phyloP scores from a whole-genome alignment of 306 rosid species.

The Prunus kanzakura region DNA sequence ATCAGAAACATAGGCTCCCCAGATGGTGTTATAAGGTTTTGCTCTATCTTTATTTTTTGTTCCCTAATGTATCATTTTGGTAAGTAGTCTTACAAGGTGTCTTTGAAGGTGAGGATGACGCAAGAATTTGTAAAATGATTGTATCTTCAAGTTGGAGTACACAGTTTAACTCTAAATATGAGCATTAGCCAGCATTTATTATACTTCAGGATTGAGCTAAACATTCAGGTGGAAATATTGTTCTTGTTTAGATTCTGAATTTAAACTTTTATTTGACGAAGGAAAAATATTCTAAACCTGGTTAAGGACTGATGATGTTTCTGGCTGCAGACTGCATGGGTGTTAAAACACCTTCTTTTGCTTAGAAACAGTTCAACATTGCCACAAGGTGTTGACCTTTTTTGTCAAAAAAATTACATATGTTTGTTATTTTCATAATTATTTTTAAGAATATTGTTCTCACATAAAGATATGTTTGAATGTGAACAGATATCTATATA shows the following conservation, averaged over 20 bases:
- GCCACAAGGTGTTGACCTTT: neutral
- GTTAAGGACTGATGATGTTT: neutral
- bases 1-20: slow-evolving; percentile 71
- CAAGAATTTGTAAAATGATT: neutral
- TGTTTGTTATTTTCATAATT: neutral
- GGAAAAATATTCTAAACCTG: neutral
- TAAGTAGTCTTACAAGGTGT: neutral
- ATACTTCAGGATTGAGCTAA: neutral
- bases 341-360: neutral
- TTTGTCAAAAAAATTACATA: neutral
- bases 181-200: neutral
- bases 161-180: neutral
- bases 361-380: neutral
- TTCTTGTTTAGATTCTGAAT: neutral
- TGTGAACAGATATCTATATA: neutral
- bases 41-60: slow-evolving; percentile 18
- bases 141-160: neutral
- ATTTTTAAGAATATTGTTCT: neutral
- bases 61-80: neutral
- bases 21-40: slow-evolving; percentile 68
- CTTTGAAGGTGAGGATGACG: neutral
- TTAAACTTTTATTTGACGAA: neutral
- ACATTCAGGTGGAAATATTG: neutral
- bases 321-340: neutral
- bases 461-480: neutral